Conservation (phyloP, 495 filamentous ascomycete species). For the Penicillium salamii region DNA sequence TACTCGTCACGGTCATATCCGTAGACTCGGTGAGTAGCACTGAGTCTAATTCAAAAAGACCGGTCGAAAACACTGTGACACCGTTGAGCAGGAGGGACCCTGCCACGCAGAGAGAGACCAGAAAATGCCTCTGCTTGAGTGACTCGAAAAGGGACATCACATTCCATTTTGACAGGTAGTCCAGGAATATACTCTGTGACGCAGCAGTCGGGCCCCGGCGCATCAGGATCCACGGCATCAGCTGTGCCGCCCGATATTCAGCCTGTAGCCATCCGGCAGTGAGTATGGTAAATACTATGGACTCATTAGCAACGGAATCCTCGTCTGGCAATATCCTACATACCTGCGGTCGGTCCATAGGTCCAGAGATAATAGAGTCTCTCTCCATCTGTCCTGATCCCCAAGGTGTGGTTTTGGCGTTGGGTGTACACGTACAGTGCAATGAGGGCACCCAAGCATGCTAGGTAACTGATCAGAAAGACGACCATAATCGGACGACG, state of each 20-base stretch:
- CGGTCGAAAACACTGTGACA: constrained; percentile 14
- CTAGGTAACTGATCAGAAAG: not conserved
- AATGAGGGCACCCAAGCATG: not conserved
- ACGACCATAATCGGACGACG: not conserved
- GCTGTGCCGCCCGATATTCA: constrained; percentile 8
- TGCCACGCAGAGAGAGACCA: constrained; percentile 4
- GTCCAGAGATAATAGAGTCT: constrained; percentile 7
- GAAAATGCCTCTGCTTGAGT: not conserved
- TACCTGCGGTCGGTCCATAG: constrained; percentile 8
- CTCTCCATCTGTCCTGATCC: not conserved
- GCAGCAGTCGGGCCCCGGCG: not conserved
- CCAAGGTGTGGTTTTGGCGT: constrained; percentile 1
- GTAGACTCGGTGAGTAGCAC: not conserved
- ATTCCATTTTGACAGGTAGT: constrained; percentile 15
- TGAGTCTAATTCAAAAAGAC: constrained; percentile 11
- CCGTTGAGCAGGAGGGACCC: constrained; percentile 9
- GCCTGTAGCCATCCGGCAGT: constrained; percentile 9
- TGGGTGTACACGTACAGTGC: not conserved
- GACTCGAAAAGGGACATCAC: constrained; percentile 5
- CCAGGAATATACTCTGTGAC: constrained; percentile 13
- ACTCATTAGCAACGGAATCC: not conserved
- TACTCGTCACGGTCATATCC: not conserved
- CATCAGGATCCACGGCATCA: constrained; percentile 15
- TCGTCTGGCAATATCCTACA: not conserved
- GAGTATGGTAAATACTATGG: constrained; percentile 7